Base-by-base conservation (phyloP, 2,329 filamentous ascomycete genomes). In the Plenodomus tracheiphilus region DNA sequence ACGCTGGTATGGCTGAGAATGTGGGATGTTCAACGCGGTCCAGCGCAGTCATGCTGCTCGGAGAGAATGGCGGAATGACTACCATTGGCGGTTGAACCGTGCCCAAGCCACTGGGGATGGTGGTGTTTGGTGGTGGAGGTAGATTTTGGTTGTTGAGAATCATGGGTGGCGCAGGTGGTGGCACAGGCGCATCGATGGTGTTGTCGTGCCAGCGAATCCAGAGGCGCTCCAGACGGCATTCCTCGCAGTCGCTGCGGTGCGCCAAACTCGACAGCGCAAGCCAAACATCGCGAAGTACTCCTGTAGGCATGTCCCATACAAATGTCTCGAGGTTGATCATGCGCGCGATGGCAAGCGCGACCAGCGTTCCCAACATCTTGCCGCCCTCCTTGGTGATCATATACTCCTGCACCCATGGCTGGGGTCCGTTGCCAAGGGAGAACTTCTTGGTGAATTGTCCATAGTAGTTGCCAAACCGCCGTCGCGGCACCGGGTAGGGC, bases 151-250 rank as follows among this genome's bases (percentile, higher is more conserved):
- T 75, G 59, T 61, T 73, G 43, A 64, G 67, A 30, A 54, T 73
- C 71, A 59, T 71, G 56, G 58, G 74, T 59, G 65, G 72, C 43
- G 58, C 67, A 47, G 61, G 73, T 39, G 62, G 71, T 44, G 72
- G 69, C 17, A 59, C 56, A 19, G 66, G 65, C 6, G 65, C 61
- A 48, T 78, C 76, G 17, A 70, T 79, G 11, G 78, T 79, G 64
- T 91, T 93, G 69, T 92, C 86, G 70, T 94, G 89, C 86, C 88
- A 93, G 56, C 90, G 83, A 44, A 94, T 83, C 86, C 88, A 92
- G 17, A 94, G 79, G 48, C 84, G 83, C 47, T 89, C 85, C 39
- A 94, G 75, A 38, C 86, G 85, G 63, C 86, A 86, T 35, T 82
- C 79, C 39, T 83, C 77, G 19, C 82, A 79, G 34, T 83, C 78